Conservation (phyloP, 805 yeast genomes). For the Saturnispora ahearnii region DNA sequence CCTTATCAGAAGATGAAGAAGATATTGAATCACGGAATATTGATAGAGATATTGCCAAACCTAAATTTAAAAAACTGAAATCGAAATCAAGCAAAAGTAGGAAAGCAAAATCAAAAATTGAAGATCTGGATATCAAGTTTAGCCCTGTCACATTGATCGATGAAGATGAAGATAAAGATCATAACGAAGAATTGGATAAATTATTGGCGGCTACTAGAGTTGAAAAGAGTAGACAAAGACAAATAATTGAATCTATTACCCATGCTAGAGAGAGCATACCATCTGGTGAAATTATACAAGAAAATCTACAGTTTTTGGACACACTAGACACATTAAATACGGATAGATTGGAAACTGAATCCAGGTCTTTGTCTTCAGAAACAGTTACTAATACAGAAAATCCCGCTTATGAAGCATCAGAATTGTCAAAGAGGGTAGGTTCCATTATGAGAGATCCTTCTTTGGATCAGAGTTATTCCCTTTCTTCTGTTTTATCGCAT, state of each 20-base stretch:
- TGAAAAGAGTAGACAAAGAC: constrained; percentile 5
- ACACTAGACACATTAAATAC: background rate
- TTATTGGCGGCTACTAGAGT: constrained; percentile 25
- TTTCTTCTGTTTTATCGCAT: constrained; percentile 9
- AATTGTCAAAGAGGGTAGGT: background rate
- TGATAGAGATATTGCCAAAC: constrained; percentile 10
- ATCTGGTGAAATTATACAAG: constrained; percentile 25
- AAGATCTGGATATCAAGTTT: constrained; percentile 15
- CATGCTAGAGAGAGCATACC: background rate
- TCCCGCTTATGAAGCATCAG: background rate
- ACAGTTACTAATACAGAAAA: background rate
- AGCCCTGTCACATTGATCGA: constrained; percentile 22
- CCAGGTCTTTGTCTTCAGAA: background rate
- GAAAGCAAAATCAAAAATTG: constrained; percentile 11
- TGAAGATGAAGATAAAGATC: constrained; percentile 22
- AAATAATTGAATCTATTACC: background rate
- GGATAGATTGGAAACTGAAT: constrained; percentile 14
- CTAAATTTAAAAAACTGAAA: constrained; percentile 20
- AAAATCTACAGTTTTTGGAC: constrained; percentile 29
- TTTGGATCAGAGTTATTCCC: constrained; percentile 5
- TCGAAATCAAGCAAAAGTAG: constrained; percentile 5
- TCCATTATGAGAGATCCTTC: constrained; percentile 1
- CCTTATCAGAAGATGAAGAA: constrained; percentile 12
- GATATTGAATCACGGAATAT: constrained; percentile 1
- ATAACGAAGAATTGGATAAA: constrained; percentile 12